Evolutionary conservation across 495 filamentous ascomycete genomes (phyloP).

Genomic region (Chaetomium cochliodes): DNA sequence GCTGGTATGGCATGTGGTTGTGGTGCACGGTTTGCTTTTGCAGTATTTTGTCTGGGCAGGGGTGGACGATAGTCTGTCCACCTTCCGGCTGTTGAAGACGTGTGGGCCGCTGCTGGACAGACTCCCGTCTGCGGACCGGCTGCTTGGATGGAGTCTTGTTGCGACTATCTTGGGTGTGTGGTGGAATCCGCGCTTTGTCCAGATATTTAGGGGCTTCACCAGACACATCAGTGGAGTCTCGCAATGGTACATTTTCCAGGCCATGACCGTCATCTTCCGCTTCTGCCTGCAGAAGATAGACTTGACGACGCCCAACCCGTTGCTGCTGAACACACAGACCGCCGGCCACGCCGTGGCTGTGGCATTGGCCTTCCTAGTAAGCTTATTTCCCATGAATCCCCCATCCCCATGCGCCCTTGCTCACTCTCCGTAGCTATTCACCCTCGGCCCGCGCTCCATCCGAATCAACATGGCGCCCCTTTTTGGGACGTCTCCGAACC

Average conservation of each 20-base stretch:
- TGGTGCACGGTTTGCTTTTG: slow-evolving; percentile 35
- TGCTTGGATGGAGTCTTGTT: slow-evolving; percentile 51
- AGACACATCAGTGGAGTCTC: slow-evolving; percentile 63
- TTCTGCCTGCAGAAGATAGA: slow-evolving; percentile 51
- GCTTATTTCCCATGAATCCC: slow-evolving; percentile 30
- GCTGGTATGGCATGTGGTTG: slow-evolving; percentile 50
- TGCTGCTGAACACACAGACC: slow-evolving; percentile 40
- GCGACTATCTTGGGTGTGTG: slow-evolving; percentile 60
- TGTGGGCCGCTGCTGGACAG: slow-evolving; percentile 24
- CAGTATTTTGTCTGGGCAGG: slow-evolving; percentile 12
- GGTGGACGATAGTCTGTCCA: slow-evolving; percentile 4
- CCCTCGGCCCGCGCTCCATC: slow-evolving; percentile 52
- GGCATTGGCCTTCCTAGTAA: slow-evolving; percentile 55
- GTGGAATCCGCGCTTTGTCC: slow-evolving; percentile 73
- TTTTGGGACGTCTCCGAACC: slow-evolving; percentile 40
- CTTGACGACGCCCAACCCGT: slow-evolving; percentile 44
- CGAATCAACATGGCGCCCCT: slow-evolving; percentile 57
- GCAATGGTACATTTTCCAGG: slow-evolving; percentile 69
- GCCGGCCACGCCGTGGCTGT: slow-evolving; percentile 59
- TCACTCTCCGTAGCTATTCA: slow-evolving; percentile 39
- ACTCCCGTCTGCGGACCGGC: slow-evolving; percentile 35
- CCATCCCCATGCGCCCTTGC: slow-evolving; percentile 4
- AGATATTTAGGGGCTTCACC: slow-evolving; percentile 61
- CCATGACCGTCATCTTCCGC: slow-evolving; percentile 59
- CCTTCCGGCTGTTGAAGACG: slow-evolving; percentile 10